Conservation (phyloP, 2,329 filamentous ascomycete species). For the Calonectria pseudoreteaudii region DNA sequence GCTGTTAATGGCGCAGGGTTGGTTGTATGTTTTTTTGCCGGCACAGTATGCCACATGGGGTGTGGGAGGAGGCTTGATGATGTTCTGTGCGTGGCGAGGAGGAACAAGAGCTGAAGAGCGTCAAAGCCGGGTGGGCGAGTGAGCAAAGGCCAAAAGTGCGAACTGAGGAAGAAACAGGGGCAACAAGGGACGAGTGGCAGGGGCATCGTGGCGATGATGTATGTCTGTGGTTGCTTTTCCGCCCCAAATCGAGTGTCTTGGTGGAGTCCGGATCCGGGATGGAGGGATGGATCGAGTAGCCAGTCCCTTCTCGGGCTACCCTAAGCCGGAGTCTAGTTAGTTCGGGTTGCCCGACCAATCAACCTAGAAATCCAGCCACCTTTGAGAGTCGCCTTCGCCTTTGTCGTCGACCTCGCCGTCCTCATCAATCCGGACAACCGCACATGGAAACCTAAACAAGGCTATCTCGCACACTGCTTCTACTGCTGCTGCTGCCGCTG, state of each 20-base stretch:
- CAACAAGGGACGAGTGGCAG: constrained; percentile 41
- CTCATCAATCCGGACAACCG: constrained; percentile 36
- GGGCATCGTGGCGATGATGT: constrained; percentile 49
- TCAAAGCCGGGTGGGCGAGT: constrained; percentile 13
- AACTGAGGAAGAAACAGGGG: constrained; percentile 40
- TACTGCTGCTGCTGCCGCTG: neutral
- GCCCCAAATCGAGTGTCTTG: constrained; percentile 45
- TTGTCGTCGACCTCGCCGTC: constrained; percentile 29
- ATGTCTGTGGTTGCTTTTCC: constrained; percentile 48
- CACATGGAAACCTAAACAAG: constrained; percentile 23
- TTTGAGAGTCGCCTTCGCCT: constrained; percentile 30
- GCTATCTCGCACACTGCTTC: neutral
- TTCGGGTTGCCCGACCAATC: constrained; percentile 42
- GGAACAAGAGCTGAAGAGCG: constrained; percentile 10
- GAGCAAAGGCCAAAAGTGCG: constrained; percentile 24
- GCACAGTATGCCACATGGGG: constrained; percentile 14
- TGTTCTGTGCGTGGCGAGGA: constrained; percentile 15
- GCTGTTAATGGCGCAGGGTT: constrained; percentile 11
- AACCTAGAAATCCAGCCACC: constrained; percentile 40
- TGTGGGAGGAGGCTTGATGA: constrained; percentile 11
- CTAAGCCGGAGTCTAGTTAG: constrained; percentile 42
- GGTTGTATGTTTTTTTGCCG: neutral
- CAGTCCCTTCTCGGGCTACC: constrained; percentile 34
- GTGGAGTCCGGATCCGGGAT: constrained; percentile 52
- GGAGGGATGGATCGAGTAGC: constrained; percentile 44